These are phyloP conservation scores for Pseudoneurospora amorphoporcata DNA, from an alignment of 495 filamentous ascomycete species.

Conservation along the genomic window DNA sequence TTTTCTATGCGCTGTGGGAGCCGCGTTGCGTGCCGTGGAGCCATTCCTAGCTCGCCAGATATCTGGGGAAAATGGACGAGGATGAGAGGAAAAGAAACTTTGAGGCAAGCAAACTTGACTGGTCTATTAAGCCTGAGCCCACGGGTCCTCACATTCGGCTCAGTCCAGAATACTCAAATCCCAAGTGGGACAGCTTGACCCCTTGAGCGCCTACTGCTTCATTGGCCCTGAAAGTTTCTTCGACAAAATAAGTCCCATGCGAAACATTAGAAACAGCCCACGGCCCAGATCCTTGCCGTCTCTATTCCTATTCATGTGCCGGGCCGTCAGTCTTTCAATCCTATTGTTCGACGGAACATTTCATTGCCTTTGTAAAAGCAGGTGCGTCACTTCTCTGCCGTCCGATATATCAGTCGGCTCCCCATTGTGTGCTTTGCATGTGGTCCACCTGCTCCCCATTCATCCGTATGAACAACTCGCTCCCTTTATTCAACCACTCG, in stretches of 20 bases:
- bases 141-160: neutral
- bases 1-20: neutral
- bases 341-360: constrained; percentile 2
- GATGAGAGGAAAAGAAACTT: neutral
- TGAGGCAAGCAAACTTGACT: neutral
- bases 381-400: neutral
- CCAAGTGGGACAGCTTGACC: neutral
- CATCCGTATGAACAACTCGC: constrained; percentile 1
- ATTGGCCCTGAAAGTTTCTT: constrained; percentile 19
- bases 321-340: constrained; percentile 1
- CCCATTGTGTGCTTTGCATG: constrained; percentile 5
- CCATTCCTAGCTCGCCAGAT: neutral
- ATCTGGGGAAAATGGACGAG: neutral
- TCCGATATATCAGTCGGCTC: neutral
- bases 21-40: neutral
- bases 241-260: constrained; percentile 20
- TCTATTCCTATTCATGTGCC: constrained; percentile 4
- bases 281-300: constrained; percentile 14
- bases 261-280: constrained; percentile 17
- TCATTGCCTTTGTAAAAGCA: neutral
- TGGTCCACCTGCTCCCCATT: neutral
- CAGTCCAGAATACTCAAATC: neutral
- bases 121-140: neutral
- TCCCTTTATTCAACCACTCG: neutral
- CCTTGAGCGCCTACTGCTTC: constrained; percentile 22